phyloP scores from a whole-genome alignment of 1,139 yeast genomes.

The Protomyces arabidopsidicola region DNA sequence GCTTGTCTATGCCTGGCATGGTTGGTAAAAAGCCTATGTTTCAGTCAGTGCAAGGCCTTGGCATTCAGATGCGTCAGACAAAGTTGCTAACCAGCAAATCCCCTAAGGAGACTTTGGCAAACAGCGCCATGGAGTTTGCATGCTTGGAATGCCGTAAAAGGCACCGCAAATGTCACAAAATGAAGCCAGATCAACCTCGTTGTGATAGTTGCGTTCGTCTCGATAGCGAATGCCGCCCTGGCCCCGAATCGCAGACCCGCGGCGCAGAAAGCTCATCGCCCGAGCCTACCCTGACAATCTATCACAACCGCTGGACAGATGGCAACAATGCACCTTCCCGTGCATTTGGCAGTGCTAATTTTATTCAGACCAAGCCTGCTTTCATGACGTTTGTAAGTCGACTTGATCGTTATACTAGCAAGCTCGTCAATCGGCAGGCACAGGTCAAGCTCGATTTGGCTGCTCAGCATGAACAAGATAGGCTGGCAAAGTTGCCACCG shows the following conservation, averaged over 20 bases:
- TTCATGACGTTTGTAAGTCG: not conserved
- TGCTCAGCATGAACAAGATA: not conserved
- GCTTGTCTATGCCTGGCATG: not conserved
- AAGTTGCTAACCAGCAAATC: not conserved
- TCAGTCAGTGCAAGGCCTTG: not conserved
- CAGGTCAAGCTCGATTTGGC: not conserved
- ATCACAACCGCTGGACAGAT: not conserved
- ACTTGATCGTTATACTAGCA: not conserved
- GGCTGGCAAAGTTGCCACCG: not conserved
- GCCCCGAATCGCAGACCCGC: not conserved
- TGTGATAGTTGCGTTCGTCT: not conserved
- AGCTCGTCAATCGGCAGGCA: not conserved
- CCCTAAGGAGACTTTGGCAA: not conserved
- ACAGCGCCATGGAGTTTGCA: not conserved
- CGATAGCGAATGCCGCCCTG: not conserved
- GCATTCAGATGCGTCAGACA: not conserved
- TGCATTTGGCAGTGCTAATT: not conserved
- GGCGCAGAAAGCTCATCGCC: not conserved
- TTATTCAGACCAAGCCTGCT: not conserved
- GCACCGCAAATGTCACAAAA: not conserved
- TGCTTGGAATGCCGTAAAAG: not conserved
- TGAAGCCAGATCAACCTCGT: not conserved
- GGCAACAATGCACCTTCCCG: not conserved
- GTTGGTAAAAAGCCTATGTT: not conserved
- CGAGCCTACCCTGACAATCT: not conserved